Percentiles rank a stretch among this genome's conserved stretches.
phyloP scores from a whole-genome alignment of 1,139 yeast species.

The Scheffersomyces illinoinensis region DNA sequence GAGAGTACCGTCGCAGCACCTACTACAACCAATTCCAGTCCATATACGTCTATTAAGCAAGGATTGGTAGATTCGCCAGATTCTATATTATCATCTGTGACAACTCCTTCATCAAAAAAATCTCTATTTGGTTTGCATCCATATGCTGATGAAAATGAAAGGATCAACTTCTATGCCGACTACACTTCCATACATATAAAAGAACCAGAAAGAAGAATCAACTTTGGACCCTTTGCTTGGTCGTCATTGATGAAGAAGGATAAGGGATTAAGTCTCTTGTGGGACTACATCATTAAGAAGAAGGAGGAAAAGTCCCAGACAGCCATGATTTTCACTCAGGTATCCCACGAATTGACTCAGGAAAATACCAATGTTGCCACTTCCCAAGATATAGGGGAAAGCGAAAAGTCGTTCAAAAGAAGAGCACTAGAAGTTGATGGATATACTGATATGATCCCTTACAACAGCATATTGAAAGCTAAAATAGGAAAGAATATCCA shows the following conservation, averaged over 20 bases:
- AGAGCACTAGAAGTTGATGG: conserved; percentile 33
- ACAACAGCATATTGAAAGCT: conserved; percentile 22
- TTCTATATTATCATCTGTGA: not conserved
- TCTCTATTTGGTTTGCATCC: conserved; percentile 21
- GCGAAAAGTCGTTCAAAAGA: conserved; percentile 22
- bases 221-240: conserved; percentile 53
- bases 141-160: conserved; percentile 22
- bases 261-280: conserved; percentile 36
- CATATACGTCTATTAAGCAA: not conserved
- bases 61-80: not conserved
- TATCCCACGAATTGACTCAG: conserved; percentile 21
- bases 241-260: conserved; percentile 48
- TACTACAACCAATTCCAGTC: not conserved
- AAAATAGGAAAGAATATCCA: conserved; percentile 14
- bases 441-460: conserved; percentile 27
- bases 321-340: conserved; percentile 11
- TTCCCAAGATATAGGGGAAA: conserved; percentile 11
- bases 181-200: conserved; percentile 40
- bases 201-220: conserved; percentile 34
- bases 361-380: conserved; percentile 26
- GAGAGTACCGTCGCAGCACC: not conserved
- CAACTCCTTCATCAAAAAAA: not conserved
- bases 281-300: conserved; percentile 28
- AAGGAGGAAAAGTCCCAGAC: conserved; percentile 22
- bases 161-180: conserved; percentile 43